Percentiles rank a stretch among this genome's conserved stretches.
Evolutionary conservation across 1,284 basidiomycete genomes (phyloP).

Genomic region (Sporisorium scitamineum): DNA sequence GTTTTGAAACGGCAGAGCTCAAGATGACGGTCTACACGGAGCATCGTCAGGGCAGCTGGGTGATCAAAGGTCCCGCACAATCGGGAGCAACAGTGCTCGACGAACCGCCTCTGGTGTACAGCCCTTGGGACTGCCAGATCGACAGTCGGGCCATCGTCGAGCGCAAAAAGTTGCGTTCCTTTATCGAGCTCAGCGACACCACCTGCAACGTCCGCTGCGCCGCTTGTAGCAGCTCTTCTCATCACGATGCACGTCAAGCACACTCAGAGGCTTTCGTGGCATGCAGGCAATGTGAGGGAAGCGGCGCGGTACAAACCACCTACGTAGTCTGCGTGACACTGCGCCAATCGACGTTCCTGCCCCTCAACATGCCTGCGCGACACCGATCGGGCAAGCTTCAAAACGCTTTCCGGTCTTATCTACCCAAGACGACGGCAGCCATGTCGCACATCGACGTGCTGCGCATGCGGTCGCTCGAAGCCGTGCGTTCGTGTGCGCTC

Average conservation of each 20-base stretch:
- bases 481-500: conserved; percentile 72
- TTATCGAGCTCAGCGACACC: conserved; percentile 49
- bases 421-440: conserved; percentile 74
- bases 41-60: conserved; percentile 43
- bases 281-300: conserved; percentile 29
- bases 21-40: conserved; percentile 47
- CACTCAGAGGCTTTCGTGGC: neutral
- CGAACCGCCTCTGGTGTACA: conserved; percentile 36
- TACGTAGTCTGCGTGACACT: conserved; percentile 50
- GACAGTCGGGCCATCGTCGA: conserved; percentile 44
- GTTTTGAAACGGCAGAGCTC: conserved; percentile 44
- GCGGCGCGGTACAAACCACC: conserved; percentile 26
- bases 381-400: conserved; percentile 35
- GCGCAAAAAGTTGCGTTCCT: conserved; percentile 51
- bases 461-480: conserved; percentile 75
- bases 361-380: conserved; percentile 30
- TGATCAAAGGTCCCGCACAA: conserved; percentile 32
- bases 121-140: conserved; percentile 47
- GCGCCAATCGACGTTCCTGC: conserved; percentile 39
- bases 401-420: conserved; percentile 76
- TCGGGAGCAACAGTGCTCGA: conserved; percentile 17
- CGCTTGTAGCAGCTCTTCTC: conserved; percentile 18
- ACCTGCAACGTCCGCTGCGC: conserved; percentile 29
- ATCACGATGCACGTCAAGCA: conserved; percentile 8
- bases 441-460: conserved; percentile 80